Percentiles rank a stretch among this genome's conserved stretches.
Conservation (phyloP, 768 basidiomycete species). For the Gloeophyllum trabeum region DNA sequence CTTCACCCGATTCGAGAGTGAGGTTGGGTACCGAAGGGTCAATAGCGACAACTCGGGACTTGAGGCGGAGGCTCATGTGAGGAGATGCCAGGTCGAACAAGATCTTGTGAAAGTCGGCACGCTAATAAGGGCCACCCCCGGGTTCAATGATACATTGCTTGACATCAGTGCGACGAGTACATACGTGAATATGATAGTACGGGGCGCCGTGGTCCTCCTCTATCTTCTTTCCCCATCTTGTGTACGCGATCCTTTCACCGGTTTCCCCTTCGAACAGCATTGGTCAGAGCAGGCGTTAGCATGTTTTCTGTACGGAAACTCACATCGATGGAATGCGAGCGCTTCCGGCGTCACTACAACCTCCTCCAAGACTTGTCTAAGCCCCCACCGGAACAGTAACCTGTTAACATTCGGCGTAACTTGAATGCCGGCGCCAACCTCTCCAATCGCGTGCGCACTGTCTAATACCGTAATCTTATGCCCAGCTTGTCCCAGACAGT, state of each 20-base stretch:
- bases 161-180: too few species aligned
- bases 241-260: slow-evolving; percentile 26
- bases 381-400: slow-evolving; percentile 41
- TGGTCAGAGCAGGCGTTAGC: too few species aligned
- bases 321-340: slow-evolving; percentile 31
- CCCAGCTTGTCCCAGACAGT: slow-evolving; percentile 31
- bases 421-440: slow-evolving; percentile 45
- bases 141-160: too few species aligned
- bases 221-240: slow-evolving; percentile 21
- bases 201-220: slow-evolving; percentile 21
- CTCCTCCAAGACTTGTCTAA: slow-evolving; percentile 26
- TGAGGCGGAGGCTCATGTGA: neutral
- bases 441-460: slow-evolving; percentile 23
- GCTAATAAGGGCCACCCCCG: too few species aligned
- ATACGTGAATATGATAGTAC: slow-evolving; percentile 32
- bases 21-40: slow-evolving; percentile 5
- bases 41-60: neutral
- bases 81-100: slow-evolving; percentile 21
- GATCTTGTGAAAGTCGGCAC: slow-evolving; percentile 29
- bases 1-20: slow-evolving; percentile 9
- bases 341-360: slow-evolving; percentile 26
- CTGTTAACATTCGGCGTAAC: slow-evolving; percentile 28
- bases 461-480: slow-evolving; percentile 40
- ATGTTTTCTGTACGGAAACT: too few species aligned
- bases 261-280: too few species aligned